A percentile compares a stretch with the other conserved stretches of the same genome.
These are phyloP conservation scores for Epichloe hybrida DNA, from an alignment of 2,329 filamentous ascomycete species.

Conservation along the genomic window DNA sequence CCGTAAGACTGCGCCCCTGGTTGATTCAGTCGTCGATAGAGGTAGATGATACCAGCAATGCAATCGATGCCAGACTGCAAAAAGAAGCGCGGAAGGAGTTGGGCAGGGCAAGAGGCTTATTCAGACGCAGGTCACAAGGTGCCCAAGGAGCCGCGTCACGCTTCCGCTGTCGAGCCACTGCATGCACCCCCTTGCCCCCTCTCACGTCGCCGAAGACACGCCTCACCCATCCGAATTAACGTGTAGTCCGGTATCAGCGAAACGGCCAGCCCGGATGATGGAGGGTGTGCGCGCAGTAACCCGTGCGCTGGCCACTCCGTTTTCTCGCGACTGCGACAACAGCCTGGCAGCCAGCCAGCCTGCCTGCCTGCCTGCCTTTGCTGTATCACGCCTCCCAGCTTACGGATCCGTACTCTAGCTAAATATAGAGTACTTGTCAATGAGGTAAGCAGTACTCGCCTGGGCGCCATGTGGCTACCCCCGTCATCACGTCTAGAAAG, in stretches of 20 bases:
- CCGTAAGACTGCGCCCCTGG: too few relatives aligned
- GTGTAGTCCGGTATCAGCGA: background rate
- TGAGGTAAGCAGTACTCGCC: background rate
- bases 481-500: background rate
- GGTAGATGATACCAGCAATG: too few relatives aligned
- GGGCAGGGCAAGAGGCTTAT: constrained; percentile 1
- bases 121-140: constrained; percentile 3
- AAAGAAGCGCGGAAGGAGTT: background rate
- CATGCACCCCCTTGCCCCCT: background rate
- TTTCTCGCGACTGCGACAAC: background rate
- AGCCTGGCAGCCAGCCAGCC: too few relatives aligned
- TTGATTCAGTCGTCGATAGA: too few relatives aligned
- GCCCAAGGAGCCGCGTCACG: background rate
- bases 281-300: background rate
- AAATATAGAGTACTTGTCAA: background rate
- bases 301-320: background rate
- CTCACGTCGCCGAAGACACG: background rate
- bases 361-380: too few relatives aligned
- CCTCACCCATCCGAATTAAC: background rate
- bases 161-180: background rate
- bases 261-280: background rate
- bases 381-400: background rate
- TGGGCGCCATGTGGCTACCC: background rate
- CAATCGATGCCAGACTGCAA: too few relatives aligned
- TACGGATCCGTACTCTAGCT: background rate